Conservation (phyloP, 2,329 filamentous ascomycete genomes). For the Periconia digitata region DNA sequence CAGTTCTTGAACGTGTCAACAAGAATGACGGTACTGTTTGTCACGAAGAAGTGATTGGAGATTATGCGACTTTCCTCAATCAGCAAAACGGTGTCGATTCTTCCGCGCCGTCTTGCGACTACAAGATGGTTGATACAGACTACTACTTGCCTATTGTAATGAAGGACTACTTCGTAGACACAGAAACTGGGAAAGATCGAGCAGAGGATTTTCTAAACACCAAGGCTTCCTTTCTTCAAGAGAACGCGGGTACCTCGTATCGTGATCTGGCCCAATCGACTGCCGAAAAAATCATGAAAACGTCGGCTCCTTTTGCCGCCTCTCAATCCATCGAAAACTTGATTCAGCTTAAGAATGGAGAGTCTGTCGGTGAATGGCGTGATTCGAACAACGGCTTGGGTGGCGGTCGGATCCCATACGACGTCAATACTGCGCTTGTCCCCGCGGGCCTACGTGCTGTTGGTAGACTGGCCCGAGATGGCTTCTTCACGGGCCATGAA, state of each 20-base stretch:
- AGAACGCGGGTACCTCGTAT: slow-evolving; percentile 59
- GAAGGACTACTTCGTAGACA: slow-evolving; percentile 60
- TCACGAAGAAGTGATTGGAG: slow-evolving; percentile 67
- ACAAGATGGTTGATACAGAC: slow-evolving; percentile 65
- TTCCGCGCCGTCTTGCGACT: slow-evolving; percentile 57
- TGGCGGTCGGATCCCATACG: slow-evolving; percentile 64
- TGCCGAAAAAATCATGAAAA: slow-evolving; percentile 60
- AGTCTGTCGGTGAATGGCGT: slow-evolving; percentile 64
- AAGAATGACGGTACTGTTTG: slow-evolving; percentile 61
- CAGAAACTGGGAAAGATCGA: slow-evolving; percentile 44
- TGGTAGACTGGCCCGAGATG: slow-evolving; percentile 51
- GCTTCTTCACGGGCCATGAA: slow-evolving; percentile 53
- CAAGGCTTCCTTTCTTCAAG: slow-evolving; percentile 52
- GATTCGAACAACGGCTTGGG: slow-evolving; percentile 63
- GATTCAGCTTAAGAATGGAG: slow-evolving; percentile 57
- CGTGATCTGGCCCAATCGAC: slow-evolving; percentile 54
- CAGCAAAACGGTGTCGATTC: slow-evolving; percentile 55
- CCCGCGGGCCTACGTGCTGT: slow-evolving; percentile 64
- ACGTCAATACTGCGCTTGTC: slow-evolving; percentile 65
- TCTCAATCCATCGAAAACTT: slow-evolving; percentile 56
- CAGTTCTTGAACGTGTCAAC: slow-evolving; percentile 64
- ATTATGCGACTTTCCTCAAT: slow-evolving; percentile 65
- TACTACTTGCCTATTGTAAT: slow-evolving; percentile 62
- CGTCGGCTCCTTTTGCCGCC: slow-evolving; percentile 56
- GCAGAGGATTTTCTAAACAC: slow-evolving; percentile 42